Evolutionary conservation across 1,284 basidiomycete genomes (phyloP), one percentile per base, ranked within the genome.

Genomic region (Rhodofomes roseus): DNA sequence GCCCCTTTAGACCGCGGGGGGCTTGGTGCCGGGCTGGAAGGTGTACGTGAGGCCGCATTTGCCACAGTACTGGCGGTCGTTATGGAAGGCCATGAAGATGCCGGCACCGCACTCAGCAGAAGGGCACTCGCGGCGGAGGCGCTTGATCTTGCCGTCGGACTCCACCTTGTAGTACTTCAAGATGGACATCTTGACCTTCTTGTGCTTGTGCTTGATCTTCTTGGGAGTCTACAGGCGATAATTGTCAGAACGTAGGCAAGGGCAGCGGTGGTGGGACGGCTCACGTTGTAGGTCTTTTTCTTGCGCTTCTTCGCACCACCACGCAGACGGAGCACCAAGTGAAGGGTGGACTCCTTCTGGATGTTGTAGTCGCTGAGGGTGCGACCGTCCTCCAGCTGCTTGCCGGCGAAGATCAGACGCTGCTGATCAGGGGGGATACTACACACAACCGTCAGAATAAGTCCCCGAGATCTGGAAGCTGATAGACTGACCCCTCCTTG

Each of bases 161-260:
- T 98, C 96, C 73, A 99, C 96, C 82, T 96, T 97, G 85, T 98
- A 98, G 86, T 97, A 98, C 82, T 98, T 98, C 77, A 99, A 84
- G 82, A 98, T 96, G 72, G 95, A 83, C 96, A 97, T 95, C 83
- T 96, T 99, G 84, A 98, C 95, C 86, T 98, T 97, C 86, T 96
- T 96, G 79, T 92, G 90, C 90, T 98, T 98, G 86, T 98, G 96
- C 90, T 98, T 98, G 86, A 98, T 89, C 86, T 98, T 98, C 90
- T 99, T 99, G 79, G 96, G 96, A 75, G 95, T 96, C 93, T 95
- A 40, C 57, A 52, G 27, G 31, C 29, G 18, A 43, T 20, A 12
- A 39, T 7, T 27, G 43, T 63, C 31, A 65, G 54, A 14, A 52
- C 22, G 40, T n/a, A n/a, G 25, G 25, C 55, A 22, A n/a, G n/a